Evolutionary conservation across 805 yeast genomes (phyloP), one percentile per base, ranked within the genome.

Genomic region (Lipomyces kockii): DNA sequence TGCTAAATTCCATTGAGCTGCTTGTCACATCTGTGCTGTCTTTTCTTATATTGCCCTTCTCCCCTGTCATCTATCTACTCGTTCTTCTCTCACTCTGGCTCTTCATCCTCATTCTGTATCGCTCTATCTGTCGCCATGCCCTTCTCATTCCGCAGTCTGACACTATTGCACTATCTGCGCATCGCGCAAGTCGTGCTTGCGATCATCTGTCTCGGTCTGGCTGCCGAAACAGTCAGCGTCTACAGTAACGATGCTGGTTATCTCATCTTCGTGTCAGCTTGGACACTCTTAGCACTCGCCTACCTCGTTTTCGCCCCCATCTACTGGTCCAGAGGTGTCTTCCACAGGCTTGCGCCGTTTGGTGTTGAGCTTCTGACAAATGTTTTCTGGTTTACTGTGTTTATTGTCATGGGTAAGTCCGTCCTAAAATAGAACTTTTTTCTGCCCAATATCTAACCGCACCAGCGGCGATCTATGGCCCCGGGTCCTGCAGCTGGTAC

Each of bases 381-480:
- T 27, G 54, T 65, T 43, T 65, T 65, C 63, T 65, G 68, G 68
- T 66, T 60, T 20, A 20, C 64, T 6, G 69, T 60, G 22, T 60
- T 62, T 55, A 59, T 66, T 22, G 64, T 61, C 32, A 58, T 32
- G 37, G 62, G 62, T 58, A 51, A 17, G 66, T 58, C 29, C 8
- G 22, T 9, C 60, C 5, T 35, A 9, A 37, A 9, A 1, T 11
- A 14, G 39, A 12, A n/a, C n/a, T 1, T 5, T 37, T 37, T 37
- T 37, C 14, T 11, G 20, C 20, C 5, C 49, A 17, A 9, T 43
- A 43, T 0, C 49, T 14, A 11, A 14, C 49, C 22, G 7, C 49
- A 7, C n/a, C 49, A 43, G 49, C 49, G 8, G n/a, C 49, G 49
- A 43, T 43, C 49, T 43, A 43, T 43, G 49, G 49, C n/a, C 49